phyloP scores from a whole-genome alignment of 345 rosid genomes.

The Raphanus raphanistrum region DNA sequence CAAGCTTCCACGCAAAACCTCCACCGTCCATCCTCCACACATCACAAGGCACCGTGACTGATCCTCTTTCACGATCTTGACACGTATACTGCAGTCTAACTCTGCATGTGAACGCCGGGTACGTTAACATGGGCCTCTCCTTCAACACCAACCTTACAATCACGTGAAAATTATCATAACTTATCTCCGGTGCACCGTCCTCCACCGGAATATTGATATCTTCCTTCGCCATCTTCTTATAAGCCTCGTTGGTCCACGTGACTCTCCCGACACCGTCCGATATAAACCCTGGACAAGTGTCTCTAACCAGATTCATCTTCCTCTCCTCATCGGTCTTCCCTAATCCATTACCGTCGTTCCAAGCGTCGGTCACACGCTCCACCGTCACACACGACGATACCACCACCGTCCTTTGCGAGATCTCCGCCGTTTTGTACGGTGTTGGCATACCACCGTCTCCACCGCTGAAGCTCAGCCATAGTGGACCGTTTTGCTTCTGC shows the following conservation, averaged over 20 bases:
- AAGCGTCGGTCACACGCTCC: slow-evolving; percentile 71
- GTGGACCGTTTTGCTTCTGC: slow-evolving; percentile 29
- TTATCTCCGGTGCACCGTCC: slow-evolving; percentile 26
- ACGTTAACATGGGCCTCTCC: slow-evolving; percentile 40
- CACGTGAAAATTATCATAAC: slow-evolving; percentile 32
- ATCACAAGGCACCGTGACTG: slow-evolving; percentile 76
- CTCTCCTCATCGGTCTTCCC: slow-evolving; percentile 63
- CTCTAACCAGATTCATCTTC: slow-evolving; percentile 51
- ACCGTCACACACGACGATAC: slow-evolving; percentile 62
- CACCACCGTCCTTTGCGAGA: slow-evolving; percentile 32
- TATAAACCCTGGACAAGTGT: slow-evolving; percentile 79
- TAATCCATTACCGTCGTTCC: slow-evolving; percentile 51
- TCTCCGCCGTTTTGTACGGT: slow-evolving; percentile 32
- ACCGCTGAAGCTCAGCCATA: slow-evolving; percentile 55
- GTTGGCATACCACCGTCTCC: background rate
- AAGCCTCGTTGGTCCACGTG: slow-evolving; percentile 74
- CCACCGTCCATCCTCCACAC: slow-evolving; percentile 80
- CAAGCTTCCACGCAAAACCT: slow-evolving; percentile 88
- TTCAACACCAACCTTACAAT: slow-evolving; percentile 68
- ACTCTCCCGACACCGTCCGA: slow-evolving; percentile 69
- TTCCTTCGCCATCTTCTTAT: slow-evolving; percentile 56
- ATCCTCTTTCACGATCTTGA: slow-evolving; percentile 50
- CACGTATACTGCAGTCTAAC: slow-evolving; percentile 61
- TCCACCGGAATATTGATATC: slow-evolving; percentile 21
- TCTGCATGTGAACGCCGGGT: slow-evolving; percentile 67